Evolutionary conservation across 768 basidiomycete species (phyloP).

Genomic region (Paxillus rubicundulus): DNA sequence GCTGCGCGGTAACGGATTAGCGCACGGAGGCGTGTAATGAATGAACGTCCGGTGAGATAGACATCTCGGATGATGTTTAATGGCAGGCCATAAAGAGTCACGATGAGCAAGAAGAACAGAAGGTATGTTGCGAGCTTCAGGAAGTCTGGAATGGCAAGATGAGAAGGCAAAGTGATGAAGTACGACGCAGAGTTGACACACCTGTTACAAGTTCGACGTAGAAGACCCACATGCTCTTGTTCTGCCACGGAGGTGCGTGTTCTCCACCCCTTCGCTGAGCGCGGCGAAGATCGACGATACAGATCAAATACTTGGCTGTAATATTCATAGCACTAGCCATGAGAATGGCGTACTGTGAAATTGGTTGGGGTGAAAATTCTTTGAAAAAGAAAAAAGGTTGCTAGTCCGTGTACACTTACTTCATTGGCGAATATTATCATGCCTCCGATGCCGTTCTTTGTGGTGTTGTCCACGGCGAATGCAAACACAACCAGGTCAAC

Average conservation of each 20-base stretch:
- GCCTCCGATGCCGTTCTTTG: constrained; percentile 77
- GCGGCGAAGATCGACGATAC: constrained; percentile 75
- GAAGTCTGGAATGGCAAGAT: constrained; percentile 62
- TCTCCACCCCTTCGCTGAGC: constrained; percentile 77
- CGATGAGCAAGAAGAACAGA: constrained; percentile 90
- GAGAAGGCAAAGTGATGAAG: constrained; percentile 6
- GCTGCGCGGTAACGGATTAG: constrained; percentile 91
- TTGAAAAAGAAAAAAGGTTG: not conserved
- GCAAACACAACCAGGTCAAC: constrained; percentile 76
- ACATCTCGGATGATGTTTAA: constrained; percentile 97
- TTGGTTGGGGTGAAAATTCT: constrained; percentile 11
- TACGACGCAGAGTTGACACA: constrained; percentile 35
- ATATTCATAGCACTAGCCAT: constrained; percentile 78
- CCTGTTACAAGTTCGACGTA: constrained; percentile 92
- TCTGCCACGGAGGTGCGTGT: constrained; percentile 91
- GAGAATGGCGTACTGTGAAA: constrained; percentile 78
- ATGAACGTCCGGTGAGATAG: constrained; percentile 92
- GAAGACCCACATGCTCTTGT: constrained; percentile 96
- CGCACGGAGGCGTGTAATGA: constrained; percentile 82
- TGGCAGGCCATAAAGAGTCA: constrained; percentile 91
- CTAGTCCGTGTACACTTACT: constrained; percentile 42
- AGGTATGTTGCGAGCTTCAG: constrained; percentile 90
- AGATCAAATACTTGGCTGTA: constrained; percentile 79
- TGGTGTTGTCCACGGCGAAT: constrained; percentile 76
- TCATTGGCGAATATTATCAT: constrained; percentile 97